Conservation (phyloP, 106 monocot species). For the Phalaenopsis aphrodite region DNA sequence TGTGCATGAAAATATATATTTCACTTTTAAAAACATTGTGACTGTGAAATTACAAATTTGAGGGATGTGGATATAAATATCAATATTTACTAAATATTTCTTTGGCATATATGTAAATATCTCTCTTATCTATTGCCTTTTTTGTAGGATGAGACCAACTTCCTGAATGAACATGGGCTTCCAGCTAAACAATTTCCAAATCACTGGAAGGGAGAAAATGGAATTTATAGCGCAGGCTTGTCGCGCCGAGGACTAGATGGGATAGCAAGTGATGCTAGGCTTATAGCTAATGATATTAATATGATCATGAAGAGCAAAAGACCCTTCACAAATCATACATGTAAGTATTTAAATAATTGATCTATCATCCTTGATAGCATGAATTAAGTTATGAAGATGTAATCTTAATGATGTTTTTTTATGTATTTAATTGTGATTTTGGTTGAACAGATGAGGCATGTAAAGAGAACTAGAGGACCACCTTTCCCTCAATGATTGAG, state of each 20-base stretch:
- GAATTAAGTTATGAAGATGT: too few relatives aligned
- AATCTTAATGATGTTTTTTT: too few relatives aligned
- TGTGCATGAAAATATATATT: too few relatives aligned
- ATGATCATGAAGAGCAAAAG: not conserved
- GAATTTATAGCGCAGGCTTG: conserved; percentile 47
- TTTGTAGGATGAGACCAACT: conserved; percentile 26
- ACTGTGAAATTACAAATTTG: too few relatives aligned
- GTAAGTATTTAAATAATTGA: too few relatives aligned
- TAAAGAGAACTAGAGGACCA: not conserved
- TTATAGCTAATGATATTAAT: conserved; percentile 53
- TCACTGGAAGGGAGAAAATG: conserved; percentile 76
- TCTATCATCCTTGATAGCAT: too few relatives aligned
- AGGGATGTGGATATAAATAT: too few relatives aligned
- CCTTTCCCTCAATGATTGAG: not conserved
- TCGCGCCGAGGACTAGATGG: conserved; percentile 41
- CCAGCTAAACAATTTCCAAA: conserved; percentile 42
- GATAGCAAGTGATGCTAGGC: conserved; percentile 49
- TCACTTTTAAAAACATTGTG: too few relatives aligned
- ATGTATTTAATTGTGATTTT: not conserved
- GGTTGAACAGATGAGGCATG: not conserved
- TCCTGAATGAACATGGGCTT: conserved; percentile 47
- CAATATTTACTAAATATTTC: too few relatives aligned
- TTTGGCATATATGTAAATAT: too few relatives aligned
- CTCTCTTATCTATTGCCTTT: not conserved
- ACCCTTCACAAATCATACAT: not conserved